Base-by-base conservation (phyloP, 306 rosid genomes). In the Arachis hypogaea region DNA sequence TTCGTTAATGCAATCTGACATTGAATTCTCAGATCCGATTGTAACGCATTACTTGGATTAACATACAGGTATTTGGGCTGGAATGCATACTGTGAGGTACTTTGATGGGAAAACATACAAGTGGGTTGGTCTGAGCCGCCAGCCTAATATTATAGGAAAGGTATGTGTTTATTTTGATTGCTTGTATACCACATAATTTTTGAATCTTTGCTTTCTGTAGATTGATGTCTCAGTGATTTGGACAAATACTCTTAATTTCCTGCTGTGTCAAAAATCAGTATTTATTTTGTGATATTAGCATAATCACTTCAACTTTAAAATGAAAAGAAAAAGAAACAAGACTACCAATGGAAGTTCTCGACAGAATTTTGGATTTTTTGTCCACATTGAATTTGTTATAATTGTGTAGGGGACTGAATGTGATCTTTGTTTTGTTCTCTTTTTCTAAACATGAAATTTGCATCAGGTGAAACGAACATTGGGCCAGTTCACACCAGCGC, bases 51-150 rank as follows among this genome's bases (percentile, higher is more conserved):
- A 64, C 62, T 75, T 67, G 56, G 16, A 78, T 70, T 58, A 42
- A 58, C 60, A 46, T 82, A 78, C 91, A 92, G 99, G 99, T 74
- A 95, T 95, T 66, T 95, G 99, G 99, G 99, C 99, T 40, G 99
- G 99, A 81, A 95, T 95, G 99, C 85, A 85, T 77, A 95, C 98
- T 47, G 99, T 95, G 63, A 83, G 98, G 69, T 92, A 95, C 85
- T 95, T 95, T 36, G 99, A 95, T 36, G 99, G 99, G 69, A 92
- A 90, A 86, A 95, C 99, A 44, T 95, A 95, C 82, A 95, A 95
- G 82, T 95, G 99, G 98, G 98, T 92, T 29, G 99, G 99, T 84
- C 86, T 95, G 68, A 95, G 99, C 78, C 96, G 91, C 58, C 99
- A 95, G 76, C 99, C 99, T n/a, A 92, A 85, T 82, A 95, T 95